Percentiles rank a stretch among this genome's conserved stretches.
phyloP scores from a whole-genome alignment of 352 stramenopile species.

The Phytophthora hybrid region DNA sequence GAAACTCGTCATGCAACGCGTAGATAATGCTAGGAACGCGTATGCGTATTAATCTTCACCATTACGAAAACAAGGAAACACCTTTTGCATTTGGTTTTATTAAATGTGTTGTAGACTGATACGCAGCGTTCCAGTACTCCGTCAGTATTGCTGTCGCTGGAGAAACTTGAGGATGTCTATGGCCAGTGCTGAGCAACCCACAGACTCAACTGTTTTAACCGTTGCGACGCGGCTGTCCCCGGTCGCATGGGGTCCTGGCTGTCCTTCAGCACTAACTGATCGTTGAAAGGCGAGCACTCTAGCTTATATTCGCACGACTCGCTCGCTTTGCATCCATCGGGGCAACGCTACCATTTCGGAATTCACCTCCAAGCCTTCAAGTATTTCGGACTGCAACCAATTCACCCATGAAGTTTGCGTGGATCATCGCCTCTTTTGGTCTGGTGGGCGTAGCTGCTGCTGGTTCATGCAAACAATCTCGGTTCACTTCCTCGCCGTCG shows the following conservation, averaged over 20 bases:
- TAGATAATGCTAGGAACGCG: constrained; percentile 10
- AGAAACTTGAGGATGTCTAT: not conserved
- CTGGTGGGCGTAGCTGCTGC: constrained; percentile 26
- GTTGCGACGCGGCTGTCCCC: constrained; percentile 5
- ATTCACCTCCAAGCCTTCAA: constrained; percentile 19
- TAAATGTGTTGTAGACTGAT: too few relatives aligned
- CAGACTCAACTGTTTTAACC: constrained; percentile 2
- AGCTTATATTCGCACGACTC: not conserved
- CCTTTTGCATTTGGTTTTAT: not conserved
- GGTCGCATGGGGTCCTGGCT: not conserved
- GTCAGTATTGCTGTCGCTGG: too few relatives aligned
- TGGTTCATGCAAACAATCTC: constrained; percentile 11
- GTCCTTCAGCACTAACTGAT: not conserved
- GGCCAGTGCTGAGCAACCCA: not conserved
- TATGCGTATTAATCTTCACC: not conserved
- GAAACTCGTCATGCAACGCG: constrained; percentile 48
- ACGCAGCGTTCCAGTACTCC: too few relatives aligned
- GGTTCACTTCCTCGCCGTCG: constrained; percentile 13
- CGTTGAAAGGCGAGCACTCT: not conserved
- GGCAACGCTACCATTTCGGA: constrained; percentile 21
- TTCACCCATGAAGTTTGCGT: constrained; percentile 27
- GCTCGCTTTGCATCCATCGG: not conserved
- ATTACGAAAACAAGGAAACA: not conserved
- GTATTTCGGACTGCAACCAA: not conserved
- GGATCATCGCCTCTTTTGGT: constrained; percentile 20